Evolutionary conservation across 164 flowering plant species (phyloP).

Genomic region (Saururus chinensis): DNA sequence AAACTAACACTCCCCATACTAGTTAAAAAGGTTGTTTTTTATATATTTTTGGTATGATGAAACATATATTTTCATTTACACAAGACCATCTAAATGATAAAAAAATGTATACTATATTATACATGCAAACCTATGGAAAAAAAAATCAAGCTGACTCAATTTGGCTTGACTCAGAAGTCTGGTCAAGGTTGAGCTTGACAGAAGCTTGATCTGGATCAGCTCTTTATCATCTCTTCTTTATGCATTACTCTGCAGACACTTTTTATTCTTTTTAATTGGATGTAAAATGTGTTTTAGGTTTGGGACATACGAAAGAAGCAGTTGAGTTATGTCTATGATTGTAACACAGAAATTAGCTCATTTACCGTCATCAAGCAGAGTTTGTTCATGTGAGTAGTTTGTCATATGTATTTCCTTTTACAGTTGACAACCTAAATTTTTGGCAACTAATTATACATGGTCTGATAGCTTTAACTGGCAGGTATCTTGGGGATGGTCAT

Average conservation of each 20-base stretch:
- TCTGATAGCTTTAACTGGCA: slow-evolving; percentile 12
- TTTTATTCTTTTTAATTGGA: too few species aligned
- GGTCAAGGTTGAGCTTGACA: too few species aligned
- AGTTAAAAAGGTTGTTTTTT: too few species aligned
- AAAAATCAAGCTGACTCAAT: too few species aligned
- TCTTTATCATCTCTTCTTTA: not conserved
- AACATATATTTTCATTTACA: too few species aligned
- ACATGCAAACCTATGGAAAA: too few species aligned
- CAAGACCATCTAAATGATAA: too few species aligned
- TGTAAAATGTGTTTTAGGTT: slow-evolving; percentile 29
- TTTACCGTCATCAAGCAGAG: slow-evolving; percentile 40
- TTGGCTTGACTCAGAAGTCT: too few species aligned
- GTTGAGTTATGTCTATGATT: slow-evolving; percentile 41
- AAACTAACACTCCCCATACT: too few species aligned
- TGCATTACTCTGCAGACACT: not conserved
- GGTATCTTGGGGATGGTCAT: slow-evolving; percentile 66
- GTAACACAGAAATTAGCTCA: slow-evolving; percentile 52
- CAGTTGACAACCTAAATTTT: not conserved
- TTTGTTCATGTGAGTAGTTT: slow-evolving; percentile 39
- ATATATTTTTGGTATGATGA: too few species aligned
- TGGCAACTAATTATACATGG: not conserved
- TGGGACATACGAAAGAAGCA: slow-evolving; percentile 67
- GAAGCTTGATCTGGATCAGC: not conserved
- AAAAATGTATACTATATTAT: too few species aligned
- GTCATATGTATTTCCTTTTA: not conserved